Evolutionary conservation across 2,329 filamentous ascomycete genomes (phyloP).

Genomic region (Sarocladium strictum): DNA sequence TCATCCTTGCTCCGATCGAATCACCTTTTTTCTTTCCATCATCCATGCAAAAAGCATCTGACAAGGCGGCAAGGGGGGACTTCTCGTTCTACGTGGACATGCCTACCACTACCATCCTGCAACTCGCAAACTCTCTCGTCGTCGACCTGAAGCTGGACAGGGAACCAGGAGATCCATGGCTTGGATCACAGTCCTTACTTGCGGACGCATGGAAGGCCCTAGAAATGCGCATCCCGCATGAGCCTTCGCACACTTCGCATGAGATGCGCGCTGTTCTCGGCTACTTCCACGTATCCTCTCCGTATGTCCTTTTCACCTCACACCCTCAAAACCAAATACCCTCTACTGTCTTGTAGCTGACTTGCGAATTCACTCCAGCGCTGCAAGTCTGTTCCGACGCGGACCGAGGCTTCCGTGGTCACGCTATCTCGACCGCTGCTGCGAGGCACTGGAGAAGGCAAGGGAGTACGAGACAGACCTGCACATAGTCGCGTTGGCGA

Average conservation of each 20-base stretch:
- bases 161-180: slow-evolving; percentile 16
- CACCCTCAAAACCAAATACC: too few relatives aligned
- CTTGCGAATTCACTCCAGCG: not conserved
- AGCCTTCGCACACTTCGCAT: slow-evolving; percentile 21
- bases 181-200: slow-evolving; percentile 20
- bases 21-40: slow-evolving; percentile 15
- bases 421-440: slow-evolving; percentile 28
- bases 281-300: slow-evolving; percentile 30
- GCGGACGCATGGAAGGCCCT: slow-evolving; percentile 25
- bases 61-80: slow-evolving; percentile 20
- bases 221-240: slow-evolving; percentile 14
- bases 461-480: slow-evolving; percentile 25
- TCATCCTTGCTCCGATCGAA: too few relatives aligned
- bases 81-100: slow-evolving; percentile 31
- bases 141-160: slow-evolving; percentile 31
- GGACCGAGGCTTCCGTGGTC: slow-evolving; percentile 24
- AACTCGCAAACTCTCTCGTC: slow-evolving; percentile 31
- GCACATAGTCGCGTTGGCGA: slow-evolving; percentile 25
- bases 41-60: slow-evolving; percentile 9
- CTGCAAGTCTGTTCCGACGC: slow-evolving; percentile 25
- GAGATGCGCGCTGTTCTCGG: slow-evolving; percentile 36
- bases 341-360: too few relatives aligned
- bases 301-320: slow-evolving; percentile 17
- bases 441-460: slow-evolving; percentile 21
- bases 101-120: slow-evolving; percentile 30